phyloP scores from a whole-genome alignment of 805 yeast species.

The Pichia membranifaciens region DNA sequence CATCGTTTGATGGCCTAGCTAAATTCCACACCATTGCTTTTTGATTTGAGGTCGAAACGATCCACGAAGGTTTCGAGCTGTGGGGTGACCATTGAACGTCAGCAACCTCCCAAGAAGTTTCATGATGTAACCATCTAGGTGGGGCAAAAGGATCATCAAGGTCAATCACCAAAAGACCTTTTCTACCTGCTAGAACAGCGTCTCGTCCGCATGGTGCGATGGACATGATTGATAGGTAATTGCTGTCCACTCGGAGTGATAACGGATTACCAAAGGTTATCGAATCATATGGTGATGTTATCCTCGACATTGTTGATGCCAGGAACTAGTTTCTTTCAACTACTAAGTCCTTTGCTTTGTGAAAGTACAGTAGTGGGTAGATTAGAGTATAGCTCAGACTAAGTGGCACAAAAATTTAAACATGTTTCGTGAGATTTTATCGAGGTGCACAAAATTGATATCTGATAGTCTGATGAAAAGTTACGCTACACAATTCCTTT shows the following conservation, averaged over 20 bases:
- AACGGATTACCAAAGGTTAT: slow-evolving; percentile 75
- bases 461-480: too few relatives aligned
- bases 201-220: slow-evolving; percentile 87
- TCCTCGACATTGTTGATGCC: slow-evolving; percentile 3
- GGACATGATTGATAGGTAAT: slow-evolving; percentile 75
- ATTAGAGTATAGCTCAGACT: too few relatives aligned
- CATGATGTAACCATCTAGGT: slow-evolving; percentile 89
- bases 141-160: slow-evolving; percentile 92
- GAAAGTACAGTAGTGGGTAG: too few relatives aligned
- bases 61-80: slow-evolving; percentile 77
- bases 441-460: too few relatives aligned
- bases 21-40: slow-evolving; percentile 94
- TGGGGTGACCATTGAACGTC: slow-evolving; percentile 99
- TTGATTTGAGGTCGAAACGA: slow-evolving; percentile 89
- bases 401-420: too few relatives aligned
- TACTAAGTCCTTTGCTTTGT: too few relatives aligned
- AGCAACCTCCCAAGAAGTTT: slow-evolving; percentile 97
- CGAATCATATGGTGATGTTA: slow-evolving; percentile 33
- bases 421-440: too few relatives aligned
- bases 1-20: slow-evolving; percentile 52
- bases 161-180: slow-evolving; percentile 86
- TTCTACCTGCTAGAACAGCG: slow-evolving; percentile 80
- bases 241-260: slow-evolving; percentile 87
- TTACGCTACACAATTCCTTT: too few relatives aligned
- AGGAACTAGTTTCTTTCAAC: not conserved